Conservation (phyloP, 2,329 filamentous ascomycete species). For the Colletotrichum paranaense region DNA sequence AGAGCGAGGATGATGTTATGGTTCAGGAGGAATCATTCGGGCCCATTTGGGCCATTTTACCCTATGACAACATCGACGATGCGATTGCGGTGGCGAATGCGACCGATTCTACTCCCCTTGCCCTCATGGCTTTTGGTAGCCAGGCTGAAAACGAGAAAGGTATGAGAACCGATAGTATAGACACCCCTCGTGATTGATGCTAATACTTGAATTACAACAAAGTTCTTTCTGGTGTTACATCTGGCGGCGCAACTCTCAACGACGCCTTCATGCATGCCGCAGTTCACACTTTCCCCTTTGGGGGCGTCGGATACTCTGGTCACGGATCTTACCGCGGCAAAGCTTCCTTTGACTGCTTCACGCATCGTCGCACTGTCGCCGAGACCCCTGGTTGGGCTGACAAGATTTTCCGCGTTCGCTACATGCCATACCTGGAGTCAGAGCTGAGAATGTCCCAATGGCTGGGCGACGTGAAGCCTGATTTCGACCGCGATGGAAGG, state of each 20-base stretch:
- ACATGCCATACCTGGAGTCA: conserved; percentile 67
- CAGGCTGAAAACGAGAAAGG: conserved; percentile 81
- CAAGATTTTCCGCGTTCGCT: conserved; percentile 73
- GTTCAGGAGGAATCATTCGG: conserved; percentile 94
- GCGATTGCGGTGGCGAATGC: conserved; percentile 85
- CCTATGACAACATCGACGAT: conserved; percentile 82
- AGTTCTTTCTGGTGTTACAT: conserved; percentile 73
- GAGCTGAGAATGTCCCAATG: background rate
- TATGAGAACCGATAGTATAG: conserved; percentile 49
- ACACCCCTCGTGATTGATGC: background rate
- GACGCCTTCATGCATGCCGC: conserved; percentile 67
- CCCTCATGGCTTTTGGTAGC: conserved; percentile 86
- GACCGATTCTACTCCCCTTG: conserved; percentile 85
- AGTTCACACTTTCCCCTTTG: conserved; percentile 80
- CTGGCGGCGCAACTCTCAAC: conserved; percentile 75
- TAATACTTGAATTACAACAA: conserved; percentile 32
- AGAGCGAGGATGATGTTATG: conserved; percentile 74
- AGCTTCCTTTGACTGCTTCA: conserved; percentile 77
- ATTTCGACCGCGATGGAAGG: background rate
- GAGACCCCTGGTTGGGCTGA: conserved; percentile 77
- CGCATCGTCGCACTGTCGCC: conserved; percentile 68
- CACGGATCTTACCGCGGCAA: conserved; percentile 82
- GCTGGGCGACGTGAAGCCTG: background rate
- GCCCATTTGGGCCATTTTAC: conserved; percentile 86
- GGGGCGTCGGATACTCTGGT: conserved; percentile 84